phyloP scores from a whole-genome alignment of 345 rosid species.

The Citrus mangshanensis region DNA sequence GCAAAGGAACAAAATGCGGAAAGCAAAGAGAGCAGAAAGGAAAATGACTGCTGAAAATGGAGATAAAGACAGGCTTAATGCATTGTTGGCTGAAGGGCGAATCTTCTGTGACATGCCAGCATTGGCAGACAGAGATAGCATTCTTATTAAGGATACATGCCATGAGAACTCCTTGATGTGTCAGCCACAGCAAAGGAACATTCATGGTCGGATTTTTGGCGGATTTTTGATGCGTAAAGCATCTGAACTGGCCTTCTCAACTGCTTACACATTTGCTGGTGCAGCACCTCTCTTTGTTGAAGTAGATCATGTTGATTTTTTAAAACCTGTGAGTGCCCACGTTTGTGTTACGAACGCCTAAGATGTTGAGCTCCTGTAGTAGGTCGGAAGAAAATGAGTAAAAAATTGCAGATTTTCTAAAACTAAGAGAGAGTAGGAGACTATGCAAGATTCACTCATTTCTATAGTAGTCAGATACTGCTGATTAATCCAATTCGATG shows the following conservation, averaged over 20 bases:
- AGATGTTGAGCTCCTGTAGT: neutral
- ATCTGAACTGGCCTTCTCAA: constrained; percentile 79
- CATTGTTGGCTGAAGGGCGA: constrained; percentile 74
- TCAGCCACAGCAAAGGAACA: constrained; percentile 87
- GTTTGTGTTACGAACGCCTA: neutral
- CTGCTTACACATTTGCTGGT: constrained; percentile 85
- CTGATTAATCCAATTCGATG: neutral
- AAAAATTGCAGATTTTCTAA: neutral
- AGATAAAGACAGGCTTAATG: constrained; percentile 51
- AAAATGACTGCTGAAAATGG: constrained; percentile 29
- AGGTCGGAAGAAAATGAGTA: neutral
- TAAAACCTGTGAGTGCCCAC: constrained; percentile 62
- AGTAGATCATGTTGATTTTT: constrained; percentile 88
- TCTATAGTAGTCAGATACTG: neutral
- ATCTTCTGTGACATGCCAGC: constrained; percentile 91
- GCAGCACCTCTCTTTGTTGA: constrained; percentile 70
- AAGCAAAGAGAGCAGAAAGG: constrained; percentile 43
- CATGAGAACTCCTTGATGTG: constrained; percentile 75
- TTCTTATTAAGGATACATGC: constrained; percentile 62
- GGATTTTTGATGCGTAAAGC: constrained; percentile 91
- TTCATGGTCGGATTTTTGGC: constrained; percentile 83
- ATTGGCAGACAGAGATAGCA: constrained; percentile 83
- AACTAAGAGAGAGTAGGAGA: too few relatives aligned
- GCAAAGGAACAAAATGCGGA: constrained; percentile 68
- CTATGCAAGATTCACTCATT: too few relatives aligned